A percentile compares a stretch with the other conserved stretches of the same genome.
Evolutionary conservation across 345 rosid species (phyloP).

Genomic region (Salix suchowensis): DNA sequence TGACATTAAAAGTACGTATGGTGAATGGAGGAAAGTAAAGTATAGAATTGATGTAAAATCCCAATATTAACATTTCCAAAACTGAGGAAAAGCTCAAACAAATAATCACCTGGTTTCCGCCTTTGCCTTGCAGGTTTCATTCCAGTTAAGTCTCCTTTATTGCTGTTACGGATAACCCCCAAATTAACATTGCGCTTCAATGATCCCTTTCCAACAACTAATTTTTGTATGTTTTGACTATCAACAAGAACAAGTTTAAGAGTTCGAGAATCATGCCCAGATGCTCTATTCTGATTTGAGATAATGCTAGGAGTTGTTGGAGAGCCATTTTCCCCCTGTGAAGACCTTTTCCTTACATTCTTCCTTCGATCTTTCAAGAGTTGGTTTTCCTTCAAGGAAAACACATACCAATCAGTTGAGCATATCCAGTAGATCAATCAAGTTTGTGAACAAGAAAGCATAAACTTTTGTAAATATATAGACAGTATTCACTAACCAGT

Average conservation of each 20-base stretch:
- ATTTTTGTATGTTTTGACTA: constrained; percentile 67
- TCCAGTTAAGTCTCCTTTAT: constrained; percentile 53
- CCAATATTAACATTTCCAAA: neutral
- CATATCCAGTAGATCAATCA: constrained; percentile 14
- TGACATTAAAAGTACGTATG: neutral
- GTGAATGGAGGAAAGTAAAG: neutral
- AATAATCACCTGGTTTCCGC: constrained; percentile 63
- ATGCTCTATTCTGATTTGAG: constrained; percentile 59
- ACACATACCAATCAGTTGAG: constrained; percentile 24
- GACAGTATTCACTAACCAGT: constrained; percentile 60
- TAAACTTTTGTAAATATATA: constrained; percentile 9
- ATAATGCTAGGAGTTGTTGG: constrained; percentile 50
- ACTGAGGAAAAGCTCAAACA: neutral
- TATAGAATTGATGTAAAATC: neutral
- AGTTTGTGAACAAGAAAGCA: constrained; percentile 16
- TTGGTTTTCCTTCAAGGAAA: constrained; percentile 80
- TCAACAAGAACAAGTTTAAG: constrained; percentile 71
- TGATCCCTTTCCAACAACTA: constrained; percentile 67
- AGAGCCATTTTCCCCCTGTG: constrained; percentile 64
- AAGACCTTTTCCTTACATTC: constrained; percentile 62
- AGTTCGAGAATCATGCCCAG: constrained; percentile 55
- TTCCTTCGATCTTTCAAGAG: constrained; percentile 90
- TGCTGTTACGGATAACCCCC: constrained; percentile 49
- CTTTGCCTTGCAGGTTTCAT: constrained; percentile 71
- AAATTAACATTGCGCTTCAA: constrained; percentile 54